phyloP scores from a whole-genome alignment of 805 yeast species.

The Candida caryicola region DNA sequence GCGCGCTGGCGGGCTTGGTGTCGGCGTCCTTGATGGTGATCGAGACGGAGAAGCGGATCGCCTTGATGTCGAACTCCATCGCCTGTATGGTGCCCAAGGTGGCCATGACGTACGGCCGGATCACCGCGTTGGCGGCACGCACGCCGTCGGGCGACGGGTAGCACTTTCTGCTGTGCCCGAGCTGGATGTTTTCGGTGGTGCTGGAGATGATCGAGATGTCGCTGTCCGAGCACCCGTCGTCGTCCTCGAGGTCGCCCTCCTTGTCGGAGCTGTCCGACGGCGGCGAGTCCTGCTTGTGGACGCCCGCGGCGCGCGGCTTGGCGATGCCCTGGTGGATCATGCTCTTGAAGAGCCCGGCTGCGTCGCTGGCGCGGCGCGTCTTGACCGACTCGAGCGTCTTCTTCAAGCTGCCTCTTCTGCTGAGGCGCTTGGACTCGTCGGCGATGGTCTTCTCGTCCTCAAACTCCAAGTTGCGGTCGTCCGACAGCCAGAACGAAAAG shows the following conservation, averaged over 20 bases:
- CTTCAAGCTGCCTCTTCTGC: constrained; percentile 9
- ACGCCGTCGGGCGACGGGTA: constrained; percentile 57
- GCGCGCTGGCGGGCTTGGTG: constrained; percentile 18
- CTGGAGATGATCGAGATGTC: constrained; percentile 22
- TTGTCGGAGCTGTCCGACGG: neutral
- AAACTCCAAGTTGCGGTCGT: constrained; percentile 42
- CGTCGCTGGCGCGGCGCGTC: constrained; percentile 3
- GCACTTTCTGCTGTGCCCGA: constrained; percentile 30
- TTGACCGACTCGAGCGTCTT: constrained; percentile 4
- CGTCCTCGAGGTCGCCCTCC: constrained; percentile 5
- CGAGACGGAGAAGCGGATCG: constrained; percentile 43
- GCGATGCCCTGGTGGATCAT: constrained; percentile 1
- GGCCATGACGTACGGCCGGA: constrained; percentile 73
- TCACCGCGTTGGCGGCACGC: constrained; percentile 69
- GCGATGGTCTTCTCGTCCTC: constrained; percentile 11
- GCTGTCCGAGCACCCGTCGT: constrained; percentile 18
- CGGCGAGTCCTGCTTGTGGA: neutral
- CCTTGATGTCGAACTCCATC: constrained; percentile 58
- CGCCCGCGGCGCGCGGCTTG: neutral
- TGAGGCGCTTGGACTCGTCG: constrained; percentile 3
- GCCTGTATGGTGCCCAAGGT: constrained; percentile 55
- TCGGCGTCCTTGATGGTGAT: constrained; percentile 32
- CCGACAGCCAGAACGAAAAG: constrained; percentile 79
- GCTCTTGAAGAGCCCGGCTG: constrained; percentile 2
- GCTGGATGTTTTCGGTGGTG: constrained; percentile 21